phyloP scores from a whole-genome alignment of 1,284 basidiomycete genomes.

The Puccinia triticina region DNA sequence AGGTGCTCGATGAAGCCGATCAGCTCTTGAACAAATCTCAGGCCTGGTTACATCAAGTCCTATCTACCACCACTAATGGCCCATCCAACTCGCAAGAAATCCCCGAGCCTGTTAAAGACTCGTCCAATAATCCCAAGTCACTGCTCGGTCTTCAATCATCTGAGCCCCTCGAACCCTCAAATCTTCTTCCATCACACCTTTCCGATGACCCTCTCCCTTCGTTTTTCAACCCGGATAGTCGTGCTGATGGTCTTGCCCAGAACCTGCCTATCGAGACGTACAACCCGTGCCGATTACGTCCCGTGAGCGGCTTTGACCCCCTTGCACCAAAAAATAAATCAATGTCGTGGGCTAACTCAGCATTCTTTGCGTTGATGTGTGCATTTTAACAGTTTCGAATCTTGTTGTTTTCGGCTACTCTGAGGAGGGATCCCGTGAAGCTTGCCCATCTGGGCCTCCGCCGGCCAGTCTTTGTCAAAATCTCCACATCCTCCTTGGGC shows the following conservation, averaged over 20 bases:
- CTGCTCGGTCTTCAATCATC: neutral
- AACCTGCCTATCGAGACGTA: constrained; percentile 30
- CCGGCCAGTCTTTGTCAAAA: constrained; percentile 84
- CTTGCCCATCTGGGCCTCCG: constrained; percentile 78
- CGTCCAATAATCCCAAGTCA: neutral
- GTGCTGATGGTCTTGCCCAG: constrained; percentile 63
- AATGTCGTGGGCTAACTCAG: neutral
- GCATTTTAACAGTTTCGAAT: constrained; percentile 76
- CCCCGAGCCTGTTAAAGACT: constrained; percentile 24
- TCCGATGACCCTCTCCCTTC: constrained; percentile 59
- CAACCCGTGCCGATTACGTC: constrained; percentile 30
- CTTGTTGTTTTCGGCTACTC: constrained; percentile 91
- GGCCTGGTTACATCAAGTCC: constrained; percentile 83
- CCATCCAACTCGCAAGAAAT: neutral
- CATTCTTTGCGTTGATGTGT: neutral
- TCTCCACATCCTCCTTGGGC: constrained; percentile 65
- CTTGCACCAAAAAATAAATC: no score
- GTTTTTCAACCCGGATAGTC: constrained; percentile 63
- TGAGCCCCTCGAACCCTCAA: constrained; percentile 58
- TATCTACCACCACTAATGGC: constrained; percentile 70
- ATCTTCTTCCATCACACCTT: neutral
- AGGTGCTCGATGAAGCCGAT: constrained; percentile 98
- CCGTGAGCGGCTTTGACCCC: constrained; percentile 10
- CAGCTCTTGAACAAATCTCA: constrained; percentile 90
- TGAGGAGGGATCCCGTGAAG: constrained; percentile 90